phyloP scores from a whole-genome alignment of 1,284 basidiomycete genomes.

The Papiliotrema laurentii region DNA sequence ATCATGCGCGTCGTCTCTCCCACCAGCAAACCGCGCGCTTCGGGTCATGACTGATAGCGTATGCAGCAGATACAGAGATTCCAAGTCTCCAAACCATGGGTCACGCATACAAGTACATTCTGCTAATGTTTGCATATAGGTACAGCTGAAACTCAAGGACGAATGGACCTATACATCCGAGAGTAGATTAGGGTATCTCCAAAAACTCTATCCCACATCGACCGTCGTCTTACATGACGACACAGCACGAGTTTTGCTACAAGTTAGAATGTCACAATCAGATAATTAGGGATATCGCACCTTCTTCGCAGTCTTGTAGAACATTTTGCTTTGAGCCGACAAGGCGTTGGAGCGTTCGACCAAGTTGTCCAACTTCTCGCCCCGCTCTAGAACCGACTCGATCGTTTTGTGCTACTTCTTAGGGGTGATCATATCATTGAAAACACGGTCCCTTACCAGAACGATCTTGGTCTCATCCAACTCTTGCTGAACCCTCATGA shows the following conservation, averaged over 20 bases:
- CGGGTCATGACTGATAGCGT: too few relatives aligned
- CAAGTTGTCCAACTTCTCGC: conserved; percentile 95
- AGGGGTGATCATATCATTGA: neutral
- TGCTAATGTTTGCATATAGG: too few relatives aligned
- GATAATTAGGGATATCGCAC: conserved; percentile 48
- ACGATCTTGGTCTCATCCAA: conserved; percentile 99
- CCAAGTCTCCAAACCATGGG: too few relatives aligned
- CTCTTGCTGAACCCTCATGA: conserved; percentile 98
- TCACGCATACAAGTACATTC: too few relatives aligned
- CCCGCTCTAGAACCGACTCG: conserved; percentile 91
- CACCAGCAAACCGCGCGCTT: too few relatives aligned
- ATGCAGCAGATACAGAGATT: too few relatives aligned
- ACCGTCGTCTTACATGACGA: conserved; percentile 54
- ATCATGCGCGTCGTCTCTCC: too few relatives aligned
- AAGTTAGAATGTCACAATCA: neutral
- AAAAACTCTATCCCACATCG: too few relatives aligned
- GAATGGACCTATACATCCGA: too few relatives aligned
- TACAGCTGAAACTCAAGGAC: too few relatives aligned
- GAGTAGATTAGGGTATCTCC: too few relatives aligned
- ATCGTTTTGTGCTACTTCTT: conserved; percentile 99
- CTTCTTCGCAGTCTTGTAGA: conserved; percentile 91
- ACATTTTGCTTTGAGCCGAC: conserved; percentile 88
- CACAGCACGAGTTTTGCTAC: conserved; percentile 68
- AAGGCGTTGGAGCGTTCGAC: conserved; percentile 92
- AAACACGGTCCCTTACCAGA: conserved; percentile 57